These are phyloP conservation scores for Isoetes taiwanensis DNA, from an alignment of 75 land plant genomes.

Conservation along the genomic window DNA sequence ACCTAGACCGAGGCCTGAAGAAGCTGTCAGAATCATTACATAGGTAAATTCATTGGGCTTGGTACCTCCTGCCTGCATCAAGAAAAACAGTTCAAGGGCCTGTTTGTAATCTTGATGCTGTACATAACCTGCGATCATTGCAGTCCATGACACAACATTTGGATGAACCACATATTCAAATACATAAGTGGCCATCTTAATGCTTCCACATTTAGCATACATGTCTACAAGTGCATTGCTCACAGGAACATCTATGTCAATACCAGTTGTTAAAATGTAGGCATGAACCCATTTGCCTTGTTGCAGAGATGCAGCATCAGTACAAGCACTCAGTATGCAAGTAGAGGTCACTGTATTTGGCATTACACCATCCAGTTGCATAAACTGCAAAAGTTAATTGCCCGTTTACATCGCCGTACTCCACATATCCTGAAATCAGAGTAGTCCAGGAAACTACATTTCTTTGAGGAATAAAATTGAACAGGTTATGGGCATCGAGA, in stretches of 20 bases:
- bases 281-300: slow-evolving; percentile 37
- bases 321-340: slow-evolving; percentile 33
- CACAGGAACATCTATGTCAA: slow-evolving; percentile 8
- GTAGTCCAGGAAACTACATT: slow-evolving; percentile 30
- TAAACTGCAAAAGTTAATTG: slow-evolving; percentile 30
- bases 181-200: slow-evolving; percentile 18
- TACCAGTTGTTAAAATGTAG: slow-evolving; percentile 14
- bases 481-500: not conserved
- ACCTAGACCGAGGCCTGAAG: slow-evolving; percentile 30
- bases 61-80: too few species aligned
- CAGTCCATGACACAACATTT: too few species aligned
- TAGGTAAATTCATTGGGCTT: too few species aligned
- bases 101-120: too few species aligned
- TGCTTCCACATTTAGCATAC: slow-evolving; percentile 29
- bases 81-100: slow-evolving; percentile 29
- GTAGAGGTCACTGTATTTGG: slow-evolving; percentile 25
- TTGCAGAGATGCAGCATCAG: slow-evolving; percentile 13
- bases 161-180: slow-evolving; percentile 10
- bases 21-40: too few species aligned
- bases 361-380: slow-evolving; percentile 24
- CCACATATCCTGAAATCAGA: slow-evolving; percentile 30
- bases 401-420: slow-evolving; percentile 12
- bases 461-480: not conserved
- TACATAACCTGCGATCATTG: too few species aligned
- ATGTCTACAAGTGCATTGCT: slow-evolving; percentile 28